phyloP scores from a whole-genome alignment of 2,329 filamentous ascomycete species.

The Nemania sp. region DNA sequence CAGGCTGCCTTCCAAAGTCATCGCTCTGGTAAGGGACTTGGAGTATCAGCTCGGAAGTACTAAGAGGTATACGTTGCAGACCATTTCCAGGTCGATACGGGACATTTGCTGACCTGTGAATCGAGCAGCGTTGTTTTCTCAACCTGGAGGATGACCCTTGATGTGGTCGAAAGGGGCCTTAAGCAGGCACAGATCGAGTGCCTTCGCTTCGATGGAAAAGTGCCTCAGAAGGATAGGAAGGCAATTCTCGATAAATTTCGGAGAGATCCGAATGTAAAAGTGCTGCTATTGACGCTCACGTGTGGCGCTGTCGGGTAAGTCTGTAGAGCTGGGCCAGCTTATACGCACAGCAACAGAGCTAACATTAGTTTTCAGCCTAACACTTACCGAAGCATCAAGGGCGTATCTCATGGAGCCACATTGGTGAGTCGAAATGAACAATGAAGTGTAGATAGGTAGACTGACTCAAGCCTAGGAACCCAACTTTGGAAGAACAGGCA shows the following conservation, averaged over 20 bases:
- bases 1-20: conserved; percentile 2
- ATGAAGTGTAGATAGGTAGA: background rate
- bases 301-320: conserved; percentile 56
- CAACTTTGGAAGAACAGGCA: conserved; percentile 49
- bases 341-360: background rate
- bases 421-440: conserved; percentile 36
- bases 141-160: conserved; percentile 52
- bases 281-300: conserved; percentile 53
- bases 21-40: background rate
- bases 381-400: conserved; percentile 50
- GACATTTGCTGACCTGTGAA: background rate
- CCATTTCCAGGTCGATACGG: too few species aligned
- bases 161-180: conserved; percentile 48
- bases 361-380: conserved; percentile 41
- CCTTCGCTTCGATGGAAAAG: conserved; percentile 53
- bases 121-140: conserved; percentile 53
- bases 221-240: conserved; percentile 47
- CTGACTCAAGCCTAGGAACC: conserved; percentile 41
- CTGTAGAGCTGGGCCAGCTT: too few species aligned
- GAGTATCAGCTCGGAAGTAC: background rate
- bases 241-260: conserved; percentile 46
- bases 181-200: conserved; percentile 39
- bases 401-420: conserved; percentile 56
- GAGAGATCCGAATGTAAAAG: conserved; percentile 41
- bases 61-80: background rate